Conservation (phyloP, 441 rosid species). For the Adansonia madagascariensis region DNA sequence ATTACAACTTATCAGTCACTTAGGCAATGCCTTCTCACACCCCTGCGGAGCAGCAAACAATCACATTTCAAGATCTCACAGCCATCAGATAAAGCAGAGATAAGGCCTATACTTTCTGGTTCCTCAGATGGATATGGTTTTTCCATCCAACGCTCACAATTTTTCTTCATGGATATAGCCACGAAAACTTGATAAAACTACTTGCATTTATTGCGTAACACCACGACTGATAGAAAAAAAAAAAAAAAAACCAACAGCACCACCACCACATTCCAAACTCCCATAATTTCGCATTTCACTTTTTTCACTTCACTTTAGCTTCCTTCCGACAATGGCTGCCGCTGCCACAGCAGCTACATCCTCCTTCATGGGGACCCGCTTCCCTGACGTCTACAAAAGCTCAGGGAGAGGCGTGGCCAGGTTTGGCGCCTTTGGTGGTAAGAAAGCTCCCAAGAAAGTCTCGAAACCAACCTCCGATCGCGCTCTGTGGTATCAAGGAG, state of each 20-base stretch:
- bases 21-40: background rate
- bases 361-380: constrained; percentile 79
- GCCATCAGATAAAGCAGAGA: constrained; percentile 71
- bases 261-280: background rate
- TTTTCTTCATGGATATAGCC: constrained; percentile 46
- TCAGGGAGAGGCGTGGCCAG: constrained; percentile 67
- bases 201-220: background rate
- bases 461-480: constrained; percentile 53
- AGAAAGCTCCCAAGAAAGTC: constrained; percentile 53
- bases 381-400: constrained; percentile 48
- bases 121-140: constrained; percentile 80
- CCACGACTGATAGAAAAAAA: background rate
- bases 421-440: constrained; percentile 62
- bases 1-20: background rate
- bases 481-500: constrained; percentile 91
- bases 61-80: constrained; percentile 25
- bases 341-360: constrained; percentile 68
- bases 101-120: constrained; percentile 48
- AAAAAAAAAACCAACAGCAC: background rate
- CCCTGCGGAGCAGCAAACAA: background rate
- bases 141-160: constrained; percentile 52
- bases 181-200: background rate
- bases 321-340: constrained; percentile 52
- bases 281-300: background rate
- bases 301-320: constrained; percentile 12